These are phyloP conservation scores for Nothopassalora personata DNA, from an alignment of 2,329 filamentous ascomycete species.

Conservation along the genomic window DNA sequence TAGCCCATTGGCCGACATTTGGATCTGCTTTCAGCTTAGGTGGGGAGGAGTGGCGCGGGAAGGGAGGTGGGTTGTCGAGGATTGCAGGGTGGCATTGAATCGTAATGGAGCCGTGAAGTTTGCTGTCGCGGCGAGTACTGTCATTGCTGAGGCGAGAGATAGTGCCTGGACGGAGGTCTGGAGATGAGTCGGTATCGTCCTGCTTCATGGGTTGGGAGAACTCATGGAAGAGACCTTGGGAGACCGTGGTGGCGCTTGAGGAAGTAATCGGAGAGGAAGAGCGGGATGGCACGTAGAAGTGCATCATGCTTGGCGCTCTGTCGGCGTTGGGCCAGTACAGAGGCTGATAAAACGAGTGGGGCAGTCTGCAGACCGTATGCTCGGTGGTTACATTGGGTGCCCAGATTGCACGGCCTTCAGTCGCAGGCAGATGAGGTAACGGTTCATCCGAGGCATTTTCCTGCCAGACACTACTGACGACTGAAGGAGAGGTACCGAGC, in stretches of 20 bases:
- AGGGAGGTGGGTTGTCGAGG: constrained; percentile 4
- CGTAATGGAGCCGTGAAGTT: background rate
- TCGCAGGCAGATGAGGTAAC: too few relatives aligned
- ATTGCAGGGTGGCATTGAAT: constrained; percentile 2
- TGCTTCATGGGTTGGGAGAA: background rate
- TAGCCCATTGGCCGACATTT: background rate
- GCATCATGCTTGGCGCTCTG: background rate
- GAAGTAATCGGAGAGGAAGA: background rate
- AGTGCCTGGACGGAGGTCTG: background rate
- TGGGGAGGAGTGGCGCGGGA: constrained; percentile 2
- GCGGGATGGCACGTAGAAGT: background rate
- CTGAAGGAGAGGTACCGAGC: too few relatives aligned
- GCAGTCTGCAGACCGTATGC: background rate
- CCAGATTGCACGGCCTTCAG: too few relatives aligned
- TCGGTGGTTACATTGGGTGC: background rate
- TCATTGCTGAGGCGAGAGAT: background rate
- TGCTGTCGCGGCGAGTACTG: background rate
- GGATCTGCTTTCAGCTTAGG: background rate
- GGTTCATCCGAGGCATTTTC: too few relatives aligned
- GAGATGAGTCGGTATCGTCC: background rate
- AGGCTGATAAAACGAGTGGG: background rate
- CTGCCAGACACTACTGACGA: background rate
- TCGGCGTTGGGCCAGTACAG: background rate
- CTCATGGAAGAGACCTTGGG: background rate
- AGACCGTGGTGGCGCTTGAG: background rate